phyloP scores from a whole-genome alignment of 305 asterid species.

The Coffea humblotiana region DNA sequence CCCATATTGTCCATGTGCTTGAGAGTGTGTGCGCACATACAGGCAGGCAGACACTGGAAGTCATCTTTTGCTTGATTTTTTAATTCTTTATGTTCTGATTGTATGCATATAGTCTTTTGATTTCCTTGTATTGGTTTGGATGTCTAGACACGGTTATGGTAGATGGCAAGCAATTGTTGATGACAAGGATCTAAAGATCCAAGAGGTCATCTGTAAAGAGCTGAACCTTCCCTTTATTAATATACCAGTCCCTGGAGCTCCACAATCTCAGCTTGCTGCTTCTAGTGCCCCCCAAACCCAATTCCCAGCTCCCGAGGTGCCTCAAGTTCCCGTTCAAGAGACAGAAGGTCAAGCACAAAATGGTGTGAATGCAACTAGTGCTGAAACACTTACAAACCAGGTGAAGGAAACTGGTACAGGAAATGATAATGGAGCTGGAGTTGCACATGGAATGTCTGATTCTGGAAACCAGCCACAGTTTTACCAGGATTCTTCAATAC shows the following conservation, averaged over 20 bases:
- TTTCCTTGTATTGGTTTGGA: constrained; percentile 29
- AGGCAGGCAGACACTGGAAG: too few relatives aligned
- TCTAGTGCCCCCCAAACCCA: constrained; percentile 44
- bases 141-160: constrained; percentile 92
- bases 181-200: constrained; percentile 82
- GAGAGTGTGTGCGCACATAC: neutral
- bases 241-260: constrained; percentile 58
- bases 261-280: constrained; percentile 47
- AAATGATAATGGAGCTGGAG: constrained; percentile 48
- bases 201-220: constrained; percentile 90
- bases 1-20: neutral
- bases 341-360: constrained; percentile 56
- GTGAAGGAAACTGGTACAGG: constrained; percentile 44
- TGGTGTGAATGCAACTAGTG: constrained; percentile 39
- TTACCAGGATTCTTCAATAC: constrained; percentile 58
- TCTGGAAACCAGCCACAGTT: constrained; percentile 54
- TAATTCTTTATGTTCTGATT: neutral
- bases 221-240: constrained; percentile 65
- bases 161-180: constrained; percentile 98
- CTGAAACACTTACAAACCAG: constrained; percentile 54
- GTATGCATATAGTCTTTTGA: neutral
- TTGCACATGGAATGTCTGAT: constrained; percentile 56
- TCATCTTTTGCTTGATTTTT: neutral
- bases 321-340: constrained; percentile 49
- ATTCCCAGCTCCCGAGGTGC: constrained; percentile 34